Percentiles rank a stretch among this genome's conserved stretches.
phyloP scores from a whole-genome alignment of 2,329 filamentous ascomycete genomes.

The Penicillium sp. region DNA sequence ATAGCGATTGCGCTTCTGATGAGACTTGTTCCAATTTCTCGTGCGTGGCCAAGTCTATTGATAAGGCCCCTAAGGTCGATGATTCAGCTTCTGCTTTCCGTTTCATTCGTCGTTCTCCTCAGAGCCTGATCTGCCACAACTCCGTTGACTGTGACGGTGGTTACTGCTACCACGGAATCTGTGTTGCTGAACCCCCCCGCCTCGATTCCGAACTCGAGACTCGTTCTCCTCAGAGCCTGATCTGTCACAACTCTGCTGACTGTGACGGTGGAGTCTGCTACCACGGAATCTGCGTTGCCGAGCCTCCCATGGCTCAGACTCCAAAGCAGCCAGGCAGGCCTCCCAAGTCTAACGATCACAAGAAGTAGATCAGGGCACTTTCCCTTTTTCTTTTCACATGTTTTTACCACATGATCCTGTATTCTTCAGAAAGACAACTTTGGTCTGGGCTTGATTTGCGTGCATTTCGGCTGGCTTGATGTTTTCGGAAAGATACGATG shows the following conservation, averaged over 20 bases:
- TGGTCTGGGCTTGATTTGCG: background rate
- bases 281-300: slow-evolving; percentile 14
- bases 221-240: background rate
- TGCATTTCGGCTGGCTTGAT: slow-evolving; percentile 1
- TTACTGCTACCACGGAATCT: slow-evolving; percentile 16
- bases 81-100: background rate
- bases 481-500: background rate
- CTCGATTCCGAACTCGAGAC: background rate
- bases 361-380: background rate
- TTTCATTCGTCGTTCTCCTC: background rate
- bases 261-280: slow-evolving; percentile 15
- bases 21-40: background rate
- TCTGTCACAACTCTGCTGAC: slow-evolving; percentile 12
- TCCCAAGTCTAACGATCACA: background rate
- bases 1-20: slow-evolving; percentile 2
- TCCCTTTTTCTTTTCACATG: background rate
- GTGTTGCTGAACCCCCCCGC: slow-evolving; percentile 8
- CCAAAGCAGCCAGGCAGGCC: background rate
- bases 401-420: background rate
- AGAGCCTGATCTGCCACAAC: slow-evolving; percentile 2
- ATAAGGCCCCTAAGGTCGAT: too few species aligned
- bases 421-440: background rate
- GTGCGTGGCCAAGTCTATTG: background rate
- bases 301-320: background rate
- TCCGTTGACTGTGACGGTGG: slow-evolving; percentile 5